Percentiles rank a stretch among this genome's conserved stretches.
Conservation (phyloP, 176 grass and related monocot species). For the Microstegium vimineum region DNA sequence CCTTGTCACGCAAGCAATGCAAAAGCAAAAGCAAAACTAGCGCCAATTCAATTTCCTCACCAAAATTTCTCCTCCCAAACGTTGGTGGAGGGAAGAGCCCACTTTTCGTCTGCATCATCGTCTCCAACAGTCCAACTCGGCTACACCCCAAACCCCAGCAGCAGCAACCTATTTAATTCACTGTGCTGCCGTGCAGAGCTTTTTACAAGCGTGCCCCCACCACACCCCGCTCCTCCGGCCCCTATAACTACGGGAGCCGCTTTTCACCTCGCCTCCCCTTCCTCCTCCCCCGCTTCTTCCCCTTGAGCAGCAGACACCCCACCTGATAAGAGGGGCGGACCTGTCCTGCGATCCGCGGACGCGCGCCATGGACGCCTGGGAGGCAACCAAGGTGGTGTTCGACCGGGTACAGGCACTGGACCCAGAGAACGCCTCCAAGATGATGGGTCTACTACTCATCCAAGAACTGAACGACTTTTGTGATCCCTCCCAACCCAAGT, state of each 20-base stretch:
- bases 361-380: no score
- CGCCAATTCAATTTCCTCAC: background rate
- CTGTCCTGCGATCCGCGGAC: no score
- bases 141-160: no score
- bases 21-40: background rate
- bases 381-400: no score
- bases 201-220: slow-evolving; percentile 10
- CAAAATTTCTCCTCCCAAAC: background rate
- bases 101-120: background rate
- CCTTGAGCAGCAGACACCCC: no score
- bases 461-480: no score
- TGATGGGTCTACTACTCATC: no score
- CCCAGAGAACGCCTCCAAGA: no score
- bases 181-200: background rate
- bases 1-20: background rate
- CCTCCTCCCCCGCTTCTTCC: background rate
- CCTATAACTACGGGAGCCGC: no score
- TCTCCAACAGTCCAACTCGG: background rate
- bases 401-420: no score
- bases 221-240: no score
- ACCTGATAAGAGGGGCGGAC: background rate
- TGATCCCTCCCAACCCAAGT: no score
- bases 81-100: background rate
- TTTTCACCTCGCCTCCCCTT: background rate
- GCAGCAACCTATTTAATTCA: slow-evolving; percentile 31